Evolutionary conservation across 2,329 filamentous ascomycete species (phyloP), one percentile per base, ranked within the genome.

Genomic region (Periconia macrospinosa): DNA sequence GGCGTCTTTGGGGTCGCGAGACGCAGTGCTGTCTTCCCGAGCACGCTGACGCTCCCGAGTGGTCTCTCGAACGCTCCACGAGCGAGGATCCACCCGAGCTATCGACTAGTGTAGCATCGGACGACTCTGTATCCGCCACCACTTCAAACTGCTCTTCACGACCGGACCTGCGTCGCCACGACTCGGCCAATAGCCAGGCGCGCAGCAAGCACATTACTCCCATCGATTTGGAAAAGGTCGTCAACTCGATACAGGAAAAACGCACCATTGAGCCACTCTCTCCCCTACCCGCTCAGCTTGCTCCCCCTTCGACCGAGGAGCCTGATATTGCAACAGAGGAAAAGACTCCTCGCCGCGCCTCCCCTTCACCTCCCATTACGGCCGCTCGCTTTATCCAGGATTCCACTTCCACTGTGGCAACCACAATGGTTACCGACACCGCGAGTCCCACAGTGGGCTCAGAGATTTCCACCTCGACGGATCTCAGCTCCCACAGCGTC

Each of bases 1-100:
- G 94, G 94, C 83, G 94, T 66, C 79, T 97, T 57, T 97, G 92
- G 93, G 95, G 91, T 67, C 85, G 92, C 67, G 92, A 97, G 73
- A 93, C 90, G 11, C 91, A 96, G 66, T 96, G 92, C 76, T 92
- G 89, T 75, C 88, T 90, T 58, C 83, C 83, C 40, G 80, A 82
- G 54, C 80, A 82, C 54, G 60, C 67, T 23, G 54, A 68, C 13
- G 53, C 66, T 30, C 65, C 69, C 44, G 65, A 62, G 47, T 74
- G 71, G 69, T 59, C 71, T 10, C 71, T 73, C 49, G 58, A 64
- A 51, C 63, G 62, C 51, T 62, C 73, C 27, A 55, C 61, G 41
- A 57, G 58, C 60, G 50, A 59, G 52, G 65, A 70, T 17, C 55
- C 78, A 37, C 78, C 79, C 35, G 75, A 75, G 53, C 72, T 80